A percentile compares a stretch with the other conserved stretches of the same genome.
Conservation (phyloP, 148 eudicot species). For the Rhododendron ovatum region DNA sequence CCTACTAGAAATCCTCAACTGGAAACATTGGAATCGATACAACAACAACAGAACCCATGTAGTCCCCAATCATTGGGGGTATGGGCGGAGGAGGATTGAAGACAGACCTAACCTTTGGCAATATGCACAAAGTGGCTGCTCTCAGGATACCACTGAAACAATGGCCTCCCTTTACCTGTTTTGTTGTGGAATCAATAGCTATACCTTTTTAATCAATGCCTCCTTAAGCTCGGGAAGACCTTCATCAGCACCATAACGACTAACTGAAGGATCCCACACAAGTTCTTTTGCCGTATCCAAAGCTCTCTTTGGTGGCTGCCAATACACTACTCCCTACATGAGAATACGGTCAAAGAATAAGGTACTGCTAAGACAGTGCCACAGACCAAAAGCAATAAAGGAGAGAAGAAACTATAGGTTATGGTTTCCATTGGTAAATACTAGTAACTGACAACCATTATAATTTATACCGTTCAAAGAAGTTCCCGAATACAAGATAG, state of each 20-base stretch:
- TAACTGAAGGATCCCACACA: conserved; percentile 76
- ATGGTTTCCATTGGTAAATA: background rate
- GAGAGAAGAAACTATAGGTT: background rate
- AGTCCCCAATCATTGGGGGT: too few species aligned
- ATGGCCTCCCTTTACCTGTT: too few species aligned
- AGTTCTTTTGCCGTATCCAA: conserved; percentile 65
- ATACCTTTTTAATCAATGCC: conserved; percentile 73
- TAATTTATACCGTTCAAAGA: background rate
- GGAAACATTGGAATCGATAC: background rate
- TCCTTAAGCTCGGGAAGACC: conserved; percentile 90
- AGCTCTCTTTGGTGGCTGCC: conserved; percentile 92
- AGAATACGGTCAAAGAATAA: conserved; percentile 4
- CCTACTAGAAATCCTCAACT: background rate
- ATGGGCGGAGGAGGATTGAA: too few species aligned
- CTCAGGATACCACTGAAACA: too few species aligned
- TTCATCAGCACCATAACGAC: conserved; percentile 96
- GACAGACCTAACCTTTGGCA: too few species aligned
- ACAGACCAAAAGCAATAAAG: background rate
- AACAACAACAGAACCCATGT: too few species aligned
- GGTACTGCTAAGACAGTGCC: conserved; percentile 4
- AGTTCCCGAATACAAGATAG: background rate
- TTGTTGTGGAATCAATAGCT: background rate
- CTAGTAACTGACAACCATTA: background rate
- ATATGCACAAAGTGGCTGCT: too few species aligned
- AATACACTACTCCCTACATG: conserved; percentile 88